A percentile compares a stretch with the other conserved stretches of the same genome.
phyloP scores from a whole-genome alignment of 768 basidiomycete genomes.

The Tulasnella sp. region DNA sequence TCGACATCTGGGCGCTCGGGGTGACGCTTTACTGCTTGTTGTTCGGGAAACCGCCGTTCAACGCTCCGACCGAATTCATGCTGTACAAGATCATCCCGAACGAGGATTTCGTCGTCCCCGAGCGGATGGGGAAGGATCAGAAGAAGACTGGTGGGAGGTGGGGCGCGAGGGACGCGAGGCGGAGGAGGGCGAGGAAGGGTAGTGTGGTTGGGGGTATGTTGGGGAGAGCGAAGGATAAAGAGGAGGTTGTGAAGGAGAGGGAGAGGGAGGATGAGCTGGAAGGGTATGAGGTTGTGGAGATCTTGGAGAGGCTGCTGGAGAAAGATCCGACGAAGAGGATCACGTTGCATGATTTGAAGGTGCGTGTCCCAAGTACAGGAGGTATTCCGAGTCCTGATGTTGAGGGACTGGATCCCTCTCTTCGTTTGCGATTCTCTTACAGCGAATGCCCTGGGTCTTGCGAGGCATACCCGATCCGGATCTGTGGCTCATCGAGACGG shows the following conservation, averaged over 20 bases:
- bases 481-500: constrained; percentile 58
- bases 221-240: not conserved
- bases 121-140: constrained; percentile 59
- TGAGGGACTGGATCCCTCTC: constrained; percentile 10
- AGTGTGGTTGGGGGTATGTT: constrained; percentile 9
- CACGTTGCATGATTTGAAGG: constrained; percentile 75
- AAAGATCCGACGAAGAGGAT: constrained; percentile 70
- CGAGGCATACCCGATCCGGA: constrained; percentile 53
- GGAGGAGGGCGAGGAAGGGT: constrained; percentile 9
- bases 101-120: constrained; percentile 56
- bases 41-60: constrained; percentile 78
- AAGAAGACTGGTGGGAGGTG: constrained; percentile 51
- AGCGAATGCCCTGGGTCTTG: constrained; percentile 47
- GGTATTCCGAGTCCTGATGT: constrained; percentile 21
- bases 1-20: constrained; percentile 97
- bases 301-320: constrained; percentile 67
- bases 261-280: constrained; percentile 31
- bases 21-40: constrained; percentile 91
- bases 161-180: not conserved
- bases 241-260: constrained; percentile 23
- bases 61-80: constrained; percentile 52
- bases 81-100: constrained; percentile 73
- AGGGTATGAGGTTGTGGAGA: constrained; percentile 50
- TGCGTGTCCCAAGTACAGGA: constrained; percentile 23
- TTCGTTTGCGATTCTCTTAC: not conserved